These are phyloP conservation scores for Agrocybe chaxingu DNA, from an alignment of 768 basidiomycete genomes.

Conservation along the genomic window DNA sequence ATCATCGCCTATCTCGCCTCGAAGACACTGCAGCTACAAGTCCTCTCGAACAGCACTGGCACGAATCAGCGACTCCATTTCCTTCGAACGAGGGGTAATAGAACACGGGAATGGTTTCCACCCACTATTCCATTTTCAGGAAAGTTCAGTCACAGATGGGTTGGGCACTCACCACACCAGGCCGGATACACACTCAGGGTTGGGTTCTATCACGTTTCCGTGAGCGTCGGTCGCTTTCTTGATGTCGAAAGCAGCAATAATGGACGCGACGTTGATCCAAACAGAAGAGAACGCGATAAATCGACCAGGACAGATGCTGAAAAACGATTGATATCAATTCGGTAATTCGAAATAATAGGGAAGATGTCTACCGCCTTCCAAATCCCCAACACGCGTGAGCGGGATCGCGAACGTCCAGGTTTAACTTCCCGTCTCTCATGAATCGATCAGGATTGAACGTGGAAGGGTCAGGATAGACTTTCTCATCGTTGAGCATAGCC, in stretches of 20 bases:
- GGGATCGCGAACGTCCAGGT: conserved; percentile 19
- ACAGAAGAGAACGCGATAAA: conserved; percentile 15
- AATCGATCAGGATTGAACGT: conserved; percentile 19
- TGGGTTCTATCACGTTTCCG: conserved; percentile 6
- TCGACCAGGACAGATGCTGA: conserved; percentile 15
- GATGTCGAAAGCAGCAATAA: conserved; percentile 12
- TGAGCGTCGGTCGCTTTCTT: conserved; percentile 10
- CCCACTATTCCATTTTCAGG: too few species aligned
- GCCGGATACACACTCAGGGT: background rate
- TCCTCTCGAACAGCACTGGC: too few species aligned
- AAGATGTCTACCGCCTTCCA: conserved; percentile 16
- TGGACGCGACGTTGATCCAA: conserved; percentile 15
- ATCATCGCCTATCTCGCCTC: too few species aligned
- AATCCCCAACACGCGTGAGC: conserved; percentile 26
- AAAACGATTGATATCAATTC: too few species aligned
- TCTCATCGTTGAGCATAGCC: conserved; percentile 23
- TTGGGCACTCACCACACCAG: too few species aligned
- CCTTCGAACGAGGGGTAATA: too few species aligned
- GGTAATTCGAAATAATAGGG: background rate
- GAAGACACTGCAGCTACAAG: too few species aligned
- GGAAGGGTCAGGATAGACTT: conserved; percentile 15
- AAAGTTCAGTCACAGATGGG: too few species aligned
- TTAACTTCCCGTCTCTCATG: conserved; percentile 16
- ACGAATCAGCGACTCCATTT: too few species aligned
- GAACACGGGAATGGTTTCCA: too few species aligned